Evolutionary conservation across 371 early-diverging fungal genomes (phyloP).

Genomic region (Mucor sp.): DNA sequence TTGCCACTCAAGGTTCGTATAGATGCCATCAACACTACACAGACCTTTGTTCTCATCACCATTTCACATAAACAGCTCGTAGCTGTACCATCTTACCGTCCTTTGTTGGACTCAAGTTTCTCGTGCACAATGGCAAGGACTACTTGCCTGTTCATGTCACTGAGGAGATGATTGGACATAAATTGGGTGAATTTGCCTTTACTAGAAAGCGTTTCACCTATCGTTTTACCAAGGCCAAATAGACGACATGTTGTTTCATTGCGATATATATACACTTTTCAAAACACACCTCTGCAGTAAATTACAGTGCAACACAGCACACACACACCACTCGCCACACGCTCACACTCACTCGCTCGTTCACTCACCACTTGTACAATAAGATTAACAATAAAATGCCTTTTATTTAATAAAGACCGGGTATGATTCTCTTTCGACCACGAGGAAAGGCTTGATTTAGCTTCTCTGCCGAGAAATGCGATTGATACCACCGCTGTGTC

Average conservation of each 20-base stretch:
- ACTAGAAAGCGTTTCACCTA: constrained; percentile 90
- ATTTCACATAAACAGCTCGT: constrained; percentile 57
- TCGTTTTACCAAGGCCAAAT: constrained; percentile 86
- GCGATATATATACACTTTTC: not conserved
- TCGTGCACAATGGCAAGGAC: constrained; percentile 94
- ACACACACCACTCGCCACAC: not conserved
- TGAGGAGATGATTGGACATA: constrained; percentile 97
- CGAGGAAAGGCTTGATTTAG: constrained; percentile 36
- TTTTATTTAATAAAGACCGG: constrained; percentile 39
- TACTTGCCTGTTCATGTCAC: constrained; percentile 85
- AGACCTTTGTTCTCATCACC: not conserved
- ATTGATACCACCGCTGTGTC: constrained; percentile 64
- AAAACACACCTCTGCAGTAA: not conserved
- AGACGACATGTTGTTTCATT: constrained; percentile 20
- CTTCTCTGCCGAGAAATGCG: constrained; percentile 46
- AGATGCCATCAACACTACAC: not conserved
- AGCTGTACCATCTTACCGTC: constrained; percentile 91
- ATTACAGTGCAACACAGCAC: not conserved
- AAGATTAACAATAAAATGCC: not conserved
- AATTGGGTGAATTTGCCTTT: constrained; percentile 93
- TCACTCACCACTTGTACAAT: constrained; percentile 9
- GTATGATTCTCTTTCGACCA: constrained; percentile 45
- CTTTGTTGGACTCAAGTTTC: constrained; percentile 89
- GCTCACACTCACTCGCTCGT: not conserved
- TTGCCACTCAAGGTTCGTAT: constrained; percentile 53